Evolutionary conservation across 305 asterid genomes (phyloP), one percentile per base, ranked within the genome.

Genomic region (Fraxinus velutina): DNA sequence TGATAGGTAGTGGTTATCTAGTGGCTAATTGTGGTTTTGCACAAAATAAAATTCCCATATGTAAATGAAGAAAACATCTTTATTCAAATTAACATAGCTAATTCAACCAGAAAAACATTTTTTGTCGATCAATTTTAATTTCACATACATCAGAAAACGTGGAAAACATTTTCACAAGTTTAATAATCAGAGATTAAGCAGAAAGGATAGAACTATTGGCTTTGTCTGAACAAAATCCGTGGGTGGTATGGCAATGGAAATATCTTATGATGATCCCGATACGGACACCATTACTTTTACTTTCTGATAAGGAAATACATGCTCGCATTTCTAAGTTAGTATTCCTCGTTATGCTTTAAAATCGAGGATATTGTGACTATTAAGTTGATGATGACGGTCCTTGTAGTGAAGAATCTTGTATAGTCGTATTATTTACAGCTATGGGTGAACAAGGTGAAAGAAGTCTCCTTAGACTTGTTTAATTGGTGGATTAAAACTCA

Each of bases 261-360:
- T 4, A 85, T 79, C 62, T 68, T 55, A 24, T 75, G 39, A 75
- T 12, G 47, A 76, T 44, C 79, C n/a, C 3, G 12, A 34, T 77
- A 17, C 52, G 24, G 2, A 57, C 42, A 15, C 64, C 21, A 7
- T 2, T 22, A 62, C 72, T 29, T 19, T 64, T 12, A 24, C 39
- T 32, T 44, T 22, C 39, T n/a, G 57, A 76, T 37, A 17, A 73
- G 19, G 42, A 73, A 34, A 17, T 6, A 57, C 13, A 29, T 73
- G 12, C 60, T 13, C 57, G 71, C 64, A 39, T 73, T 32, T 70
- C 27, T 33, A 12, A 29, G 71, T 37, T 30, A 60, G 84, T 42
- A 30, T 22, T 22, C 60, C 10, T 47, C 37, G 42, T 34, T 47
- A 74, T 84, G 34, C 12, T 57, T 42, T 29, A 7, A 13, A 47